Evolutionary conservation across 495 filamentous ascomycete genomes (phyloP).

Genomic region (Trypethelium eluteriae): DNA sequence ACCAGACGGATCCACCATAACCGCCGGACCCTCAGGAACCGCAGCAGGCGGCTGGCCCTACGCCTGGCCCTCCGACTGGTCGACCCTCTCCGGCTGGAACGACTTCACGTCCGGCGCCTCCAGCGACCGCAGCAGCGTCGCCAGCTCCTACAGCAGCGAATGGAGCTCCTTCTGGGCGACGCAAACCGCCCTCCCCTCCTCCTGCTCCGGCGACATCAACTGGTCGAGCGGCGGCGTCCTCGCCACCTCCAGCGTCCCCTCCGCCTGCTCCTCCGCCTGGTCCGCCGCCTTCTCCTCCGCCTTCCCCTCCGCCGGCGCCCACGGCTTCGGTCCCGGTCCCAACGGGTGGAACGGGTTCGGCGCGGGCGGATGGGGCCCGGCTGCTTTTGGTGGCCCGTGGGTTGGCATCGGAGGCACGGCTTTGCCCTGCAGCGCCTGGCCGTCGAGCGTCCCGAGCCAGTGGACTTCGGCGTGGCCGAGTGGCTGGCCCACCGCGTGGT

Average conservation of each 20-base stretch:
- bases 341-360: not conserved
- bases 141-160: not conserved
- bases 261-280: not conserved
- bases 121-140: not conserved
- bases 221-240: not conserved
- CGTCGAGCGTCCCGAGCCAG: not conserved
- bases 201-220: not conserved
- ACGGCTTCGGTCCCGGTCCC: constrained; percentile 2
- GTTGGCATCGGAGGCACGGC: not conserved
- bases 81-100: not conserved
- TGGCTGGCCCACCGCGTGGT: constrained; percentile 5
- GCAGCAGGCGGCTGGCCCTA: not conserved
- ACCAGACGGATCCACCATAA: not conserved
- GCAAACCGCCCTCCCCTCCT: not conserved
- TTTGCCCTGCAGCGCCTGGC: constrained; percentile 3
- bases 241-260: not conserved
- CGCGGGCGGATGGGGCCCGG: not conserved
- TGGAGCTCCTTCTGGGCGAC: constrained; percentile 10
- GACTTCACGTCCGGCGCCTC: not conserved
- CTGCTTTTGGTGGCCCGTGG: constrained; percentile 5
- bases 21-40: not conserved
- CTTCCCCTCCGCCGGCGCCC: not conserved
- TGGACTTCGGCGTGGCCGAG: not conserved
- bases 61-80: constrained; percentile 2
- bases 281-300: constrained; percentile 1